Evolutionary conservation across 371 early-diverging fungal genomes (phyloP).

Genomic region (Chytridium lagenaria): DNA sequence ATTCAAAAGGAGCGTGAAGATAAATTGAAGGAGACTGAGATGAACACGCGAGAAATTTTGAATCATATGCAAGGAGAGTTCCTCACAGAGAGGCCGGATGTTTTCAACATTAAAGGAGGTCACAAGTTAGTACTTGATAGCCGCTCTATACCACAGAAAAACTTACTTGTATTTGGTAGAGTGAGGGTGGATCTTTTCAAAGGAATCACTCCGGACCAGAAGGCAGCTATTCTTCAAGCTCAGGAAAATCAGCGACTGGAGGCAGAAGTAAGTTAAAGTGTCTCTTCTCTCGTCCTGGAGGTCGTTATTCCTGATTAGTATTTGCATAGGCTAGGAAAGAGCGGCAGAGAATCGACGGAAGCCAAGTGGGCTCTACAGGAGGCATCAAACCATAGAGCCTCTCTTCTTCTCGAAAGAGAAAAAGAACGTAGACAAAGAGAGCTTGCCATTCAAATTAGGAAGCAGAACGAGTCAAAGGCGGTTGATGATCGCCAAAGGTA

Average conservation of each 20-base stretch:
- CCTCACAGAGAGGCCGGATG: constrained; percentile 54
- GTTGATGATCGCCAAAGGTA: constrained; percentile 49
- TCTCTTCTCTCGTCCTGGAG: no score
- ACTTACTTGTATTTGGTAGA: constrained; percentile 24
- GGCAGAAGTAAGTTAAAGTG: constrained; percentile 33
- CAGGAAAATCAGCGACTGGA: constrained; percentile 56
- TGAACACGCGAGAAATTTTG: constrained; percentile 48
- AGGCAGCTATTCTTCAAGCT: constrained; percentile 38
- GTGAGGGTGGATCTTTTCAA: constrained; percentile 59
- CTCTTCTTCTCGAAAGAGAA: constrained; percentile 51
- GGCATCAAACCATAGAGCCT: constrained; percentile 45
- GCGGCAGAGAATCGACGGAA: constrained; percentile 38
- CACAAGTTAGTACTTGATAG: constrained; percentile 44
- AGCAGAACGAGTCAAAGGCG: constrained; percentile 51
- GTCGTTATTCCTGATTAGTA: no score
- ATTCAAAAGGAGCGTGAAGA: constrained; percentile 41
- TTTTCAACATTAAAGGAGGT: constrained; percentile 52
- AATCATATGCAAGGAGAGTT: constrained; percentile 49
- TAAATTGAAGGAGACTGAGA: constrained; percentile 35
- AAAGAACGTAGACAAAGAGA: constrained; percentile 37
- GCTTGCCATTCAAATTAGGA: constrained; percentile 39
- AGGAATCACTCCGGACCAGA: constrained; percentile 55
- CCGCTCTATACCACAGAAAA: not conserved
- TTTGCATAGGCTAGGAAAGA: constrained; percentile 35
- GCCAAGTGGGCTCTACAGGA: constrained; percentile 48